Percentiles rank a stretch among this genome's conserved stretches.
phyloP scores from a whole-genome alignment of 495 filamentous ascomycete genomes.

The Bacidia gigantensis region DNA sequence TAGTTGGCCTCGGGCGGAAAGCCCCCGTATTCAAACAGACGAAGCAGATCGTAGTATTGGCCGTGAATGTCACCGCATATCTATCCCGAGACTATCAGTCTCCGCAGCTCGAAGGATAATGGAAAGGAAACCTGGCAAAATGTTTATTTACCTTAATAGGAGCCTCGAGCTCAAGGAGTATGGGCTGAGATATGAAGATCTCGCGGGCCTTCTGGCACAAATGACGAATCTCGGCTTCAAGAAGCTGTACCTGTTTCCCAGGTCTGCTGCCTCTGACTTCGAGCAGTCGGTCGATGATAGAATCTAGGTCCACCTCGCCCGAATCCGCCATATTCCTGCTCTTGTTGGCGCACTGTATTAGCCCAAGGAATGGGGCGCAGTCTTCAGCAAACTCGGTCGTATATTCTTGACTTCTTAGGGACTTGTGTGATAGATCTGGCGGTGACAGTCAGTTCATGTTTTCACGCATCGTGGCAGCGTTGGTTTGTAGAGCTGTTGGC shows the following conservation, averaged over 20 bases:
- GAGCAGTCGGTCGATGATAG: slow-evolving; percentile 94
- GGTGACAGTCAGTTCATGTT: too few species aligned
- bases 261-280: slow-evolving; percentile 97
- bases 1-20: slow-evolving; percentile 99
- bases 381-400: too few species aligned
- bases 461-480: too few species aligned
- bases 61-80: slow-evolving; percentile 99
- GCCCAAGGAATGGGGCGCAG: not conserved
- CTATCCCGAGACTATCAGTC: slow-evolving; percentile 29
- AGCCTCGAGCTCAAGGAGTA: slow-evolving; percentile 90
- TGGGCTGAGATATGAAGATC: slow-evolving; percentile 99
- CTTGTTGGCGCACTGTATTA: not conserved
- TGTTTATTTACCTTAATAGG: slow-evolving; percentile 88
- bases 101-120: too few species aligned
- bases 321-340: slow-evolving; percentile 76
- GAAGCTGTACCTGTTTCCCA: slow-evolving; percentile 94
- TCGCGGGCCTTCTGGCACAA: slow-evolving; percentile 97
- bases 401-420: too few species aligned
- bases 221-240: slow-evolving; percentile 93
- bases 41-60: slow-evolving; percentile 96
- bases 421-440: too few species aligned
- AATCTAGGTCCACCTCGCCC: slow-evolving; percentile 95
- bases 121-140: too few species aligned
- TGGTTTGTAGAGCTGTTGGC: too few species aligned
- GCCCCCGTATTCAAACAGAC: slow-evolving; percentile 95